Base-by-base conservation (phyloP, 352 stramenopile genomes). In the Pythium biforme region DNA sequence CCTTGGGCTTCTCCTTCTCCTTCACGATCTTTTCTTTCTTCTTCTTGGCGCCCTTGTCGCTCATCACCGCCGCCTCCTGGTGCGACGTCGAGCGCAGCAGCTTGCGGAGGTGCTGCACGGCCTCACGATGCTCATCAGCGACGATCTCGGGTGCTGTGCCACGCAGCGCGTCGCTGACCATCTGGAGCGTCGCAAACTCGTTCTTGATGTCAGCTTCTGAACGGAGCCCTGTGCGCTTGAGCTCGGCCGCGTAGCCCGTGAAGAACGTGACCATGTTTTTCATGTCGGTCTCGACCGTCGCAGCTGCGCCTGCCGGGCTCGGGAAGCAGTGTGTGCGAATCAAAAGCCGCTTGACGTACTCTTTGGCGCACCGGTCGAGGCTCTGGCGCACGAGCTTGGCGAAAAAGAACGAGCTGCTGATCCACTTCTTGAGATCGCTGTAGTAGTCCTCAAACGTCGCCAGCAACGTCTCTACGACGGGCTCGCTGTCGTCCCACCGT, bases 381-480 rank as follows among this genome's bases (percentile, higher is more conserved):
- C 81, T 84, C 45, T 85, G 76, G 0, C 84, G 83, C 20, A 95
- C 73, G 6, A 93, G 59, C 25, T 92, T 92, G 15, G 82, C 86
- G 55, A 93, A 93, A 72, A 95, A 95, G 65, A 95, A 95, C 3
- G 83, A 86, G 8, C 83, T 74, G 17, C 75, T 84, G 50, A 95
- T 89, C 86, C 86, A 95, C 31, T 76, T 72, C 45, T 78, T 76
- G 4, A 95, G 65, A 46, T 95, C 86, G 0, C 47, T 49, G 45
- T 81, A 92, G 52, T 93, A 95, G 49, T 95, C 86, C 1, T 89
- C 86, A 5, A 95, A 67, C 8, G 86, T 95, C 22, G 74, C 83
- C 15, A 95, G 54, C 11, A 95, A 59, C 5, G 72, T 87, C 66
- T 91, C 83, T 6, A 95, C 81, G 4, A 95, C 79, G 22, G 79